phyloP scores from a whole-genome alignment of 208 protist genomes.

The Trypanosoma scelopori region DNA sequence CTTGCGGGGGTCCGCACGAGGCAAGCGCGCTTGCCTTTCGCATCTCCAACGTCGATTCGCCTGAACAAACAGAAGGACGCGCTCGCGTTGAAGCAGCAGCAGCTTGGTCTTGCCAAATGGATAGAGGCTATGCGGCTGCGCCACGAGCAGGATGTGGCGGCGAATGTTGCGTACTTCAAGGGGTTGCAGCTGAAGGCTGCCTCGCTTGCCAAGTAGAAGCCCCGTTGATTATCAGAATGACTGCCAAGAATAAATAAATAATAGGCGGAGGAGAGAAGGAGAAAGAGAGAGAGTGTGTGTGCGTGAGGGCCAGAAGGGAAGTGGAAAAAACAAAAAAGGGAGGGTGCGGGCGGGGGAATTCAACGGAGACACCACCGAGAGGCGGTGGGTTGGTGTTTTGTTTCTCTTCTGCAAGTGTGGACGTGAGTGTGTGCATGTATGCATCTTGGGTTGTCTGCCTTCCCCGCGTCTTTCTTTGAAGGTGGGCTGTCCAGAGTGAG shows the following conservation, averaged over 20 bases:
- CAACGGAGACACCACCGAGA: no score
- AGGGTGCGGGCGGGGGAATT: no score
- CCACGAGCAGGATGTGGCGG: conserved; percentile 19
- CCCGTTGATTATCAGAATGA: no score
- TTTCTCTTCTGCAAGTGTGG: conserved; percentile 11
- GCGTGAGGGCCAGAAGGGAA: no score
- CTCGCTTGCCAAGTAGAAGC: not conserved
- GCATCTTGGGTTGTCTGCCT: no score
- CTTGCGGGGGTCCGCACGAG: conserved; percentile 45
- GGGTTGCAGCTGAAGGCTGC: conserved; percentile 21
- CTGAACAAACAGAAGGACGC: conserved; percentile 35
- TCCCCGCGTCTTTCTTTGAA: no score
- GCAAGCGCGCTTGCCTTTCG: conserved; percentile 36
- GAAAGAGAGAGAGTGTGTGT: not conserved
- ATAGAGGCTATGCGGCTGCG: conserved; percentile 17
- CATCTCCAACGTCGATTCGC: conserved; percentile 35
- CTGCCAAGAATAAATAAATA: not conserved
- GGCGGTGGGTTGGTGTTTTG: no score
- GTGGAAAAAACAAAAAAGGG: no score
- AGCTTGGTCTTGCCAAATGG: conserved; percentile 34
- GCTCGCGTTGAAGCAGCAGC: conserved; percentile 43
- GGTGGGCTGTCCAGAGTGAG: not conserved
- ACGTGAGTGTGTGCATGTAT: not conserved
- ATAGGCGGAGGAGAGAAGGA: not conserved
- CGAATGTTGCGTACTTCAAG: conserved; percentile 25